Evolutionary conservation across 352 stramenopile species (phyloP).

Genomic region (Pythium folliculosum): DNA sequence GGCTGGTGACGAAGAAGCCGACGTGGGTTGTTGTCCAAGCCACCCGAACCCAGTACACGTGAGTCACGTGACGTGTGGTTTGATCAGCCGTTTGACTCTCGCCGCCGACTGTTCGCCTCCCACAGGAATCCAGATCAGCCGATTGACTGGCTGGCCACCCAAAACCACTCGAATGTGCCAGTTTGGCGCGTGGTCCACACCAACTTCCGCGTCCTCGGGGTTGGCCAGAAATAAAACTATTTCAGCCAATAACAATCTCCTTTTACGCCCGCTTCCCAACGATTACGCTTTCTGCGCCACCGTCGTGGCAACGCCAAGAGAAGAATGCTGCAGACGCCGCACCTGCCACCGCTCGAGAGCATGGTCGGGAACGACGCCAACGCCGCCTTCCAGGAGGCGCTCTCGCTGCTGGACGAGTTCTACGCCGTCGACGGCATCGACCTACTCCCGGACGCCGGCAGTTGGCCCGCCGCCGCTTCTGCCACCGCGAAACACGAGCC

Average conservation of each 20-base stretch:
- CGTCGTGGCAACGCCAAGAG: constrained; percentile 2
- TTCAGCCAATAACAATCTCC: not conserved
- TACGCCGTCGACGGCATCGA: constrained; percentile 26
- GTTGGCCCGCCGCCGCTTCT: not conserved
- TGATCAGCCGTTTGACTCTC: too few species aligned
- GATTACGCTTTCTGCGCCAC: constrained; percentile 6
- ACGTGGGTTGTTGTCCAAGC: not conserved
- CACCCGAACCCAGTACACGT: not conserved
- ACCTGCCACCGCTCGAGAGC: not conserved
- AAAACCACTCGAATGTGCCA: not conserved
- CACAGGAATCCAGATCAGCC: not conserved
- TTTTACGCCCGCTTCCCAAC: not conserved
- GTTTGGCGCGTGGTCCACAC: constrained; percentile 8
- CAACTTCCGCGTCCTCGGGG: not conserved
- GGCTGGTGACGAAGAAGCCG: not conserved
- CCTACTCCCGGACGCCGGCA: constrained; percentile 16
- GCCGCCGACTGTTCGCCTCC: not conserved
- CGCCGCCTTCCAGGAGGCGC: constrained; percentile 25
- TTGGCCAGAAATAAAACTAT: constrained; percentile 3
- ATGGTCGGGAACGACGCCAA: constrained; percentile 19
- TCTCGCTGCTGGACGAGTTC: constrained; percentile 27
- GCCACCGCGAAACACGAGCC: not conserved
- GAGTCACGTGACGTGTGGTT: too few species aligned
- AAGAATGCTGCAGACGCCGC: constrained; percentile 11
- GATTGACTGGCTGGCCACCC: not conserved